Evolutionary conservation across 1,284 basidiomycete genomes (phyloP).

Genomic region (Trichosporon sp.): DNA sequence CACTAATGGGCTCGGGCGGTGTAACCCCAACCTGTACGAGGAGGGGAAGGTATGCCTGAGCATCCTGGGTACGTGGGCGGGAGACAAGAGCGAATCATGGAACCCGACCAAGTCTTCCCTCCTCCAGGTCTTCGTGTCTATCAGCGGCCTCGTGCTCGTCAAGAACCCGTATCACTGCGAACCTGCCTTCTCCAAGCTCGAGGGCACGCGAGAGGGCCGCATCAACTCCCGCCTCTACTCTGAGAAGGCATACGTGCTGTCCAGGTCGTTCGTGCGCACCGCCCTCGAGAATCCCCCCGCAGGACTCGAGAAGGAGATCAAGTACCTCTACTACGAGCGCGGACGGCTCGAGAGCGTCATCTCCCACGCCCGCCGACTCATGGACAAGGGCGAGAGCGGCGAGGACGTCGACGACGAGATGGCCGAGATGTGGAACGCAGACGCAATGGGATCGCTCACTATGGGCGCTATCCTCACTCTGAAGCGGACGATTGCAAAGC

Average conservation of each 20-base stretch:
- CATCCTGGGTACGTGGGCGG: constrained; percentile 85
- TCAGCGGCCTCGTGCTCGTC: constrained; percentile 86
- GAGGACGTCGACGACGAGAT: constrained; percentile 46
- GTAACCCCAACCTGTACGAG: constrained; percentile 77
- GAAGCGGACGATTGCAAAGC: constrained; percentile 14
- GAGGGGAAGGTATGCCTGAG: constrained; percentile 93
- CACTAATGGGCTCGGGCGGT: constrained; percentile 88
- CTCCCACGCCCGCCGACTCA: constrained; percentile 57
- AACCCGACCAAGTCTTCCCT: constrained; percentile 64
- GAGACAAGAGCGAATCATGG: constrained; percentile 80
- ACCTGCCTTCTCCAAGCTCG: constrained; percentile 78
- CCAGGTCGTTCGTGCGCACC: constrained; percentile 77
- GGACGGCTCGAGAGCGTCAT: constrained; percentile 66
- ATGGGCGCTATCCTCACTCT: constrained; percentile 74
- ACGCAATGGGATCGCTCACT: constrained; percentile 69
- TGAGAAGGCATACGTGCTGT: constrained; percentile 87
- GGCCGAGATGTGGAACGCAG: constrained; percentile 48
- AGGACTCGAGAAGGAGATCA: constrained; percentile 66
- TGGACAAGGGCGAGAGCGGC: constrained; percentile 53
- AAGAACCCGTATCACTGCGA: constrained; percentile 92
- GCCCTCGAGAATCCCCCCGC: constrained; percentile 71
- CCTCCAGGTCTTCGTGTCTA: constrained; percentile 86
- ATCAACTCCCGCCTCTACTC: constrained; percentile 56
- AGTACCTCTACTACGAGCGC: constrained; percentile 64
- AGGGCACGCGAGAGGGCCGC: constrained; percentile 79